phyloP scores from a whole-genome alignment of 192 early-diverging fungal genomes.

The Nowakowskiella sp. region DNA sequence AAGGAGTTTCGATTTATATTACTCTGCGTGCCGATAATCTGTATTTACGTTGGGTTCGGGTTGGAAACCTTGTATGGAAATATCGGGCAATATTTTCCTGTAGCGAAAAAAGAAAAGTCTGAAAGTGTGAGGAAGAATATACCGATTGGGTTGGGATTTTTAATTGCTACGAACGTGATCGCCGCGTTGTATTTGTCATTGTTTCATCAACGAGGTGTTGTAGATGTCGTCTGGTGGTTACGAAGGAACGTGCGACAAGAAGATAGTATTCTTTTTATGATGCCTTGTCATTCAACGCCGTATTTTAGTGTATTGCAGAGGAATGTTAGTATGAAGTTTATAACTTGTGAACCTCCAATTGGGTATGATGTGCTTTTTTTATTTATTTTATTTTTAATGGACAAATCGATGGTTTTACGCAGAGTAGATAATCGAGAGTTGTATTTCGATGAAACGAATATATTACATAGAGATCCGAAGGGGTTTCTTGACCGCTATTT shows the following conservation, averaged over 20 bases:
- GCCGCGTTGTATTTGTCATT: conserved; percentile 62
- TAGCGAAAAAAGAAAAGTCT: conserved; percentile 1
- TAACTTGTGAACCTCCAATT: conserved; percentile 89
- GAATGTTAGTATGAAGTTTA: conserved; percentile 64
- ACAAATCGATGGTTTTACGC: conserved; percentile 1
- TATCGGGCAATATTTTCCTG: neutral
- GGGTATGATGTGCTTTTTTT: conserved; percentile 18
- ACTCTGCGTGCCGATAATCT: conserved; percentile 66
- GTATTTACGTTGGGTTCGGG: conserved; percentile 39
- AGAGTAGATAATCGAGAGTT: conserved; percentile 7
- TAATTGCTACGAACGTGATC: conserved; percentile 61
- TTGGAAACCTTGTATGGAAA: neutral
- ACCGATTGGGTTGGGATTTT: conserved; percentile 16
- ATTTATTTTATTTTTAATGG: neutral
- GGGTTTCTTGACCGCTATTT: conserved; percentile 46
- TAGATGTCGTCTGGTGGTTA: conserved; percentile 76
- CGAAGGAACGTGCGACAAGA: conserved; percentile 29
- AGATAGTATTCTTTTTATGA: conserved; percentile 63
- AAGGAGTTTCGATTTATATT: conserved; percentile 96
- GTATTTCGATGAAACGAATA: conserved; percentile 66
- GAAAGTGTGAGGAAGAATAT: conserved; percentile 7
- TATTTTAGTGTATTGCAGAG: conserved; percentile 75
- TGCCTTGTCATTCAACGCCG: conserved; percentile 99
- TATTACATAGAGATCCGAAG: conserved; percentile 66
- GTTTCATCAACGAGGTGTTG: conserved; percentile 87